Evolutionary conservation across 208 protist genomes (phyloP).

Genomic region (Phytomonas francai): DNA sequence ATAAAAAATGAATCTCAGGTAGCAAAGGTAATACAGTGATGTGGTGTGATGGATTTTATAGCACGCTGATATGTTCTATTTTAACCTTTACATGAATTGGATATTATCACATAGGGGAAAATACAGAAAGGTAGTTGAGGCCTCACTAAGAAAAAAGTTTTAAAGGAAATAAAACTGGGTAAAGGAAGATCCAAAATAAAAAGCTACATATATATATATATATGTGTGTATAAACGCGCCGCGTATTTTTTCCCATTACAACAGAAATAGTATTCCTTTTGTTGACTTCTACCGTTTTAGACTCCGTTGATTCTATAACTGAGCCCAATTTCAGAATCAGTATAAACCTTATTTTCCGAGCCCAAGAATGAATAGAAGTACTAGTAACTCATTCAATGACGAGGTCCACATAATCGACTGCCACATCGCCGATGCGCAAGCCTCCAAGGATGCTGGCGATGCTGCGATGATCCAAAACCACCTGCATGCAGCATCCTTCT

Average conservation of each 20-base stretch:
- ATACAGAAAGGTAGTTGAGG: not conserved
- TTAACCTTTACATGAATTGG: not conserved
- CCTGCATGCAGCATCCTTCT: slow-evolving; percentile 34
- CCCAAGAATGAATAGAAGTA: not conserved
- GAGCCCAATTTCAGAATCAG: not conserved
- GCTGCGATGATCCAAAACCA: slow-evolving; percentile 28
- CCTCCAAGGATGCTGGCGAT: slow-evolving; percentile 50
- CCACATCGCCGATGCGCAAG: slow-evolving; percentile 19
- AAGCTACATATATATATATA: not conserved
- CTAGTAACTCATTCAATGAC: not conserved
- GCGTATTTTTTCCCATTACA: not conserved
- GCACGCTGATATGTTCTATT: not conserved
- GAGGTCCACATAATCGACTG: slow-evolving; percentile 4
- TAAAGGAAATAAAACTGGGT: not conserved
- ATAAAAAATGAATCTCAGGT: not conserved
- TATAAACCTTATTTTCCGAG: not conserved
- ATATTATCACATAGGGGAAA: not conserved
- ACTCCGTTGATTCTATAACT: not conserved
- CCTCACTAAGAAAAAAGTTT: not conserved
- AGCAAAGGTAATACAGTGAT: not conserved
- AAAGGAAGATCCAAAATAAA: not conserved
- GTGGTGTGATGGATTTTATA: not conserved
- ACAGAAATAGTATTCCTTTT: not conserved
- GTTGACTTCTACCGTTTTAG: not conserved
- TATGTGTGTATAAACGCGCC: not conserved